Evolutionary conservation across 139 green algal genomes (phyloP).

Genomic region (Chlorella vulgaris): DNA sequence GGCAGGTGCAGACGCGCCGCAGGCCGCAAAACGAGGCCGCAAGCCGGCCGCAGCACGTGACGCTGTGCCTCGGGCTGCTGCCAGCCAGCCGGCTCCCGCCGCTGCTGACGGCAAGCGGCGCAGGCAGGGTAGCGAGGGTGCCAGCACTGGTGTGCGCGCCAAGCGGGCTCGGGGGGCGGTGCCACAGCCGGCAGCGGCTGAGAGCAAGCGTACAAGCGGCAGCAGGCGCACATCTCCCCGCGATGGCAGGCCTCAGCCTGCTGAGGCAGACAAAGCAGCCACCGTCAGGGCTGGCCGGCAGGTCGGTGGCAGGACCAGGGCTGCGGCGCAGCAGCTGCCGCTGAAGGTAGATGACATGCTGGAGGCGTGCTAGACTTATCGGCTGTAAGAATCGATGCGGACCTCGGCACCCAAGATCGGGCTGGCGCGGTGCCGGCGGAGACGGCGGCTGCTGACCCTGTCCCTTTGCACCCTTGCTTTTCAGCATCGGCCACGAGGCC

Average conservation of each 20-base stretch:
- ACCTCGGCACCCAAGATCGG: not conserved
- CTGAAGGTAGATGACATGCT: slow-evolving; percentile 26
- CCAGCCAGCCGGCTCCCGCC: not conserved
- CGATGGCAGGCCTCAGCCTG: not conserved
- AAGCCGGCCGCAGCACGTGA: not conserved
- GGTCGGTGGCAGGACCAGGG: not conserved
- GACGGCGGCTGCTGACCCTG: too few species aligned
- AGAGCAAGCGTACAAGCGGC: not conserved
- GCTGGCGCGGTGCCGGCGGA: not conserved
- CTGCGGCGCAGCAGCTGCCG: not conserved
- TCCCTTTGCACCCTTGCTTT: too few species aligned
- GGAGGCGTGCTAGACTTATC: not conserved
- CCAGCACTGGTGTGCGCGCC: not conserved
- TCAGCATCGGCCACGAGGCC: too few species aligned
- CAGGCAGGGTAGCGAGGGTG: not conserved
- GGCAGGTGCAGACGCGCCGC: too few species aligned
- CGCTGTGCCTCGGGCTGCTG: not conserved
- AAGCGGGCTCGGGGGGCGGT: not conserved
- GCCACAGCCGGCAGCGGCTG: not conserved
- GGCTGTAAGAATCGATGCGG: not conserved
- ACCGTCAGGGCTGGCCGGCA: not conserved
- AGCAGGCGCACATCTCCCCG: not conserved
- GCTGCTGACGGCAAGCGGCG: slow-evolving; percentile 4
- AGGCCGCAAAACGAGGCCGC: not conserved
- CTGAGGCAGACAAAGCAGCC: not conserved